Evolutionary conservation across 2,329 filamentous ascomycete genomes (phyloP), one percentile per base, ranked within the genome.

Genomic region (Pseudogymnoascus sp.): DNA sequence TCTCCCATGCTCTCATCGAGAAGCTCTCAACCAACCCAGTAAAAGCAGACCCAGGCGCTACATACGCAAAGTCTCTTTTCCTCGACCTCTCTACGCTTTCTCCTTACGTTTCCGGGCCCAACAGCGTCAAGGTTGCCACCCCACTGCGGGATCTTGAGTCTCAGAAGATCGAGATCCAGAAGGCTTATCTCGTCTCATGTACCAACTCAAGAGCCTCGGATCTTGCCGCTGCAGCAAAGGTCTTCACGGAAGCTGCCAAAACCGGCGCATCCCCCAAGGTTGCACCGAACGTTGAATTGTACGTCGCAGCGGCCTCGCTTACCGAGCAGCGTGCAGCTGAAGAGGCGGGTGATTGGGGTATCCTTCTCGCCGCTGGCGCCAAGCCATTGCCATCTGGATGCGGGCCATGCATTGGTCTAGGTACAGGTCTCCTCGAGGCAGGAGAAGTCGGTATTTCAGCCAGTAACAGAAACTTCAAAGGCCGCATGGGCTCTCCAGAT

Each of bases 401-500:
- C 66, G 91, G 86, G 0, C 87, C 89, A 0, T 97, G 93, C 70
- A 97, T 97, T 65, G 92, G 92, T 6, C 81, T 96, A 0, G 90
- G 88, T 7, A 72, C 70, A 0, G 92, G 92, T 37, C 79, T 96
- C 0, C 81, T 96, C 0, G 87, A 97, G 73, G 81, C 84, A 1
- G 90, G 89, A n/a, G 92, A 97, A 76, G 86, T 92, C 8, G 92
- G 92, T 21, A 92, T 97, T 67, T 87, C 82, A 64, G 90, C 91
- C 0, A 86, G 81, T 60, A 97, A 97, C 78, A 81, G 92, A 9
- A 96, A 96, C 74, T 97, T 92, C 79, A 92, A 92, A 74, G 92
- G 92, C 0, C 85, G 92, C 2, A 95, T 97, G 89, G 92, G 92
- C 2, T 87, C 83, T 12, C 85, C 82, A 2, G 84, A 89, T 4